phyloP scores from a whole-genome alignment of 768 basidiomycete genomes.

The Suillus discolor region DNA sequence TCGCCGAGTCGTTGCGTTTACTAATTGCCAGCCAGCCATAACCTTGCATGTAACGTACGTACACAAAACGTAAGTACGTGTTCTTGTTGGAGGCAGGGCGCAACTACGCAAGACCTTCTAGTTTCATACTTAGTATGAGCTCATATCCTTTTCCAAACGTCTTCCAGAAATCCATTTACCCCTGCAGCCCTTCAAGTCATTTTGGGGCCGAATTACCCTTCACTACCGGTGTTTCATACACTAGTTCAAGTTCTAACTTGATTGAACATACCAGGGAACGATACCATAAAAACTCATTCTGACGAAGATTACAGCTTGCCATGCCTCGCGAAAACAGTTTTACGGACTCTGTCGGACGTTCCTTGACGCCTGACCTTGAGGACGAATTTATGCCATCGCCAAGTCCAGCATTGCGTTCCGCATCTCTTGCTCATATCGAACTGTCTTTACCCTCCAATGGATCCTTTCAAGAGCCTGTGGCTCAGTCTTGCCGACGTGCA shows the following conservation, averaged over 20 bases:
- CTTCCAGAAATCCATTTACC: neutral
- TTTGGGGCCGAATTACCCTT: neutral
- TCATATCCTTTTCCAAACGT: neutral
- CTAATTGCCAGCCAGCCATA: too few relatives aligned
- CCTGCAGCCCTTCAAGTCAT: neutral
- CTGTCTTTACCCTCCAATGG: constrained; percentile 7
- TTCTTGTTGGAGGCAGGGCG: neutral
- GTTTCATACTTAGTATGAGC: neutral
- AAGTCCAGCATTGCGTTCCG: constrained; percentile 7
- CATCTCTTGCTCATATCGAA: constrained; percentile 20
- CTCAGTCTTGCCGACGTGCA: constrained; percentile 1
- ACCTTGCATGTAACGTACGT: too few relatives aligned
- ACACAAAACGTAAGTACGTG: neutral
- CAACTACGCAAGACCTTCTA: neutral
- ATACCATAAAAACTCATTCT: neutral
- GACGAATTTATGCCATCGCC: constrained; percentile 23
- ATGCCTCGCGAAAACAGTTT: constrained; percentile 74
- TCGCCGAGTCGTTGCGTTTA: too few relatives aligned
- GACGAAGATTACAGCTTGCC: neutral
- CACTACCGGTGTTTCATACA: neutral
- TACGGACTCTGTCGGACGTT: constrained; percentile 65
- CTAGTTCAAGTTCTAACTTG: neutral
- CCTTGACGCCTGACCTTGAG: constrained; percentile 66
- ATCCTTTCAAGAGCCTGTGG: neutral
- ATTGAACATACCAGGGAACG: neutral